Percentiles rank a stretch among this genome's conserved stretches.
Conservation (phyloP, 306 rosid genomes). For the Lathyrus sativus region DNA sequence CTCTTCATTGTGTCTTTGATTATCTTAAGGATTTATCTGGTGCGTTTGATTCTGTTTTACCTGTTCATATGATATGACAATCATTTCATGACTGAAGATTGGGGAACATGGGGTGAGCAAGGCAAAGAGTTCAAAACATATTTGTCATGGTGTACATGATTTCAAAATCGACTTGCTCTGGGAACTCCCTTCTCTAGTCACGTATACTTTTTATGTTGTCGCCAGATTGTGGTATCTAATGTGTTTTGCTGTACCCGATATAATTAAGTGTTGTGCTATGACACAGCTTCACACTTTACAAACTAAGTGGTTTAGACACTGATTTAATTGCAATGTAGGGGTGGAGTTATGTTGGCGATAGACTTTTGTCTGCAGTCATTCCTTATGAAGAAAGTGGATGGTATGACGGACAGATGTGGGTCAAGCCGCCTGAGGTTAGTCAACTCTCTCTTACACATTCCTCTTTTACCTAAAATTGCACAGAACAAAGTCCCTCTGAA, state of each 20-base stretch:
- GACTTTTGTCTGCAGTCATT: slow-evolving; percentile 93
- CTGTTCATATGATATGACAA: too few species aligned
- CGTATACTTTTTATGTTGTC: too few species aligned
- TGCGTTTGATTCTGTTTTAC: slow-evolving; percentile 33
- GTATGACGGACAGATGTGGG: slow-evolving; percentile 99
- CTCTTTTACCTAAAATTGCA: slow-evolving; percentile 28
- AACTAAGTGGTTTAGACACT: slow-evolving; percentile 20
- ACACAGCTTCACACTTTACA: slow-evolving; percentile 22
- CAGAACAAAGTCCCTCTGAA: slow-evolving; percentile 16
- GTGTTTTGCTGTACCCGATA: slow-evolving; percentile 4
- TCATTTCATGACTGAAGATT: too few species aligned
- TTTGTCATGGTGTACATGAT: too few species aligned
- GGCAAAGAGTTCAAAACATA: too few species aligned
- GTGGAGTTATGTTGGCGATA: slow-evolving; percentile 98
- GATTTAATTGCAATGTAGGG: slow-evolving; percentile 56
- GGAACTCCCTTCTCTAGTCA: too few species aligned
- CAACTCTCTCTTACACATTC: slow-evolving; percentile 3
- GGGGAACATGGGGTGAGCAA: too few species aligned
- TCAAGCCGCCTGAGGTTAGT: slow-evolving; percentile 94
- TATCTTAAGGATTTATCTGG: slow-evolving; percentile 89
- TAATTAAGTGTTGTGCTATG: not conserved
- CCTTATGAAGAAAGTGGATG: slow-evolving; percentile 99
- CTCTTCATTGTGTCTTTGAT: slow-evolving; percentile 88
- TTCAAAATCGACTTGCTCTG: too few species aligned
- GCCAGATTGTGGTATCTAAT: too few species aligned